Percentiles rank a stretch among this genome's conserved stretches.
Evolutionary conservation across 139 green algal species (phyloP).

Genomic region (Diplosphaera chodatii): DNA sequence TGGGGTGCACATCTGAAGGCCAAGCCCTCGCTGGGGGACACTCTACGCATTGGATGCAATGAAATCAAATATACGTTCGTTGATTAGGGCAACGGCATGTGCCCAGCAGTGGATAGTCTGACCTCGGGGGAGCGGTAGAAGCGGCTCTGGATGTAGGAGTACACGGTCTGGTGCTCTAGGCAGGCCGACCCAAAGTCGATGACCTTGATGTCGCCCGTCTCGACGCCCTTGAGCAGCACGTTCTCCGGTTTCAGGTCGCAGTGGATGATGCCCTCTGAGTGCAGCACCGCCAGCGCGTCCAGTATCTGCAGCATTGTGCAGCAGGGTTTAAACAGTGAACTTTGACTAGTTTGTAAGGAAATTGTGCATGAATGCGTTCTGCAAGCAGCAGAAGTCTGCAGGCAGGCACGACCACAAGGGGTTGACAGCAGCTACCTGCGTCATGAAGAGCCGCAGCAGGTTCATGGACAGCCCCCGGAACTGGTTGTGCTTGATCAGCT

Average conservation of each 20-base stretch:
- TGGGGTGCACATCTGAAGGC: too few species aligned
- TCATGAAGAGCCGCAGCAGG: conserved; percentile 79
- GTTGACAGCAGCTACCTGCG: too few species aligned
- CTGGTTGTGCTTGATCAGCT: conserved; percentile 92
- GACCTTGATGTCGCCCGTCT: conserved; percentile 81
- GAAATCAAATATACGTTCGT: too few species aligned
- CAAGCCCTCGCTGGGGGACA: too few species aligned
- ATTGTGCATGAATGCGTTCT: too few species aligned
- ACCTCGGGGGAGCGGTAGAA: conserved; percentile 94
- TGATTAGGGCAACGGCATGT: too few species aligned
- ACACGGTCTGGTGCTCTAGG: conserved; percentile 88
- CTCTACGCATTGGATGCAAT: too few species aligned
- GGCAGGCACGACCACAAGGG: too few species aligned
- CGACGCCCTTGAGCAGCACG: conserved; percentile 71
- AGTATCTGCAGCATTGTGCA: conserved; percentile 94
- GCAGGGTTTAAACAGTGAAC: too few species aligned
- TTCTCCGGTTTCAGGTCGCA: conserved; percentile 99
- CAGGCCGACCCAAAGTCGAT: conserved; percentile 98
- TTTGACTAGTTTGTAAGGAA: too few species aligned
- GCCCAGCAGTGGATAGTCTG: too few species aligned
- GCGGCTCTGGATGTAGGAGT: conserved; percentile 96
- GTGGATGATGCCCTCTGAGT: conserved; percentile 87
- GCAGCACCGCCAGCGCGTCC: conserved; percentile 73
- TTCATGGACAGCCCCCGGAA: conserved; percentile 84
- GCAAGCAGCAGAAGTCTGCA: too few species aligned